A percentile compares a stretch with the other conserved stretches of the same genome.
These are phyloP conservation scores for Jaminaea rosea DNA, from an alignment of 1,284 basidiomycete genomes.

Conservation along the genomic window DNA sequence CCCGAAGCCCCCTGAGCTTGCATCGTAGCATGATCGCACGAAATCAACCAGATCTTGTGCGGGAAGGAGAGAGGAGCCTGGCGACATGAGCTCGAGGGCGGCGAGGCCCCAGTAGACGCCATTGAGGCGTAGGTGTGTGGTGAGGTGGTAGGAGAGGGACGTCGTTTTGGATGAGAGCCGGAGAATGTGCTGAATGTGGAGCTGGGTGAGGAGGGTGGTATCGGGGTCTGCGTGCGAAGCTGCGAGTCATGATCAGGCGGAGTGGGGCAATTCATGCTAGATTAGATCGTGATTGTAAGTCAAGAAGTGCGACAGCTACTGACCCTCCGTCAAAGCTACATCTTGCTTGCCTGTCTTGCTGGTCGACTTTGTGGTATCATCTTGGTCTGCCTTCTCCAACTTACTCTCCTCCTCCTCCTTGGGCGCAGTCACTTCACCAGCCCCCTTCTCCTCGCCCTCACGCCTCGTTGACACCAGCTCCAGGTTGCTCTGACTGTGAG, in stretches of 20 bases:
- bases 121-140: conserved; percentile 86
- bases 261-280: too few species aligned
- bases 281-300: too few species aligned
- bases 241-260: too few species aligned
- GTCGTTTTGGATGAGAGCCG: conserved; percentile 7
- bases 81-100: conserved; percentile 69
- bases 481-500: not conserved
- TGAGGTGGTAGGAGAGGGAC: conserved; percentile 67
- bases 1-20: conserved; percentile 70
- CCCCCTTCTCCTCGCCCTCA: too few species aligned
- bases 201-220: conserved; percentile 1
- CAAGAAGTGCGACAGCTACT: too few species aligned
- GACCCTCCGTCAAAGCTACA: too few species aligned
- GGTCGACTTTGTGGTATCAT: too few species aligned
- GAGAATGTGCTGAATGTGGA: conserved; percentile 8
- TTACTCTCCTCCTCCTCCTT: too few species aligned
- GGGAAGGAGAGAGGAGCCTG: conserved; percentile 63
- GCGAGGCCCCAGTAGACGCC: conserved; percentile 94
- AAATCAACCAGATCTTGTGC: conserved; percentile 76
- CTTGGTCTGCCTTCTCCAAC: too few species aligned
- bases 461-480: not conserved
- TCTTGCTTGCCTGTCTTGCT: too few species aligned
- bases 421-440: too few species aligned
- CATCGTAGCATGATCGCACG: conserved; percentile 78
- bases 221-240: not conserved